phyloP scores from a whole-genome alignment of 108 stramenopile genomes.

The Skeletonema marinoi region DNA sequence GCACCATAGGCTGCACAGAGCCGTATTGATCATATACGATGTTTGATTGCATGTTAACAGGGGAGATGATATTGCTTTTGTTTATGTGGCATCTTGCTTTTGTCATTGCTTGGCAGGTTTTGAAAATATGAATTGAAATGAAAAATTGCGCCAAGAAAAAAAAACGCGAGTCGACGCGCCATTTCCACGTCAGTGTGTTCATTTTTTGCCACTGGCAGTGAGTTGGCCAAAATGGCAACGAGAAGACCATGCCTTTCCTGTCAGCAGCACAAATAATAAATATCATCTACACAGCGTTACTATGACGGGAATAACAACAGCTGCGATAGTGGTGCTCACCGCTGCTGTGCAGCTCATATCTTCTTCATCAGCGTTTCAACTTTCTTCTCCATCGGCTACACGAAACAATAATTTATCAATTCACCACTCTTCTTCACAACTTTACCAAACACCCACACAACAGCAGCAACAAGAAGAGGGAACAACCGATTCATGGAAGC shows the following conservation, averaged over 20 bases:
- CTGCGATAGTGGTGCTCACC: background rate
- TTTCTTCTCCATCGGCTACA: background rate
- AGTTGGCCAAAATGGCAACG: too few species aligned
- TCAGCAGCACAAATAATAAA: background rate
- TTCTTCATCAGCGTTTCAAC: background rate
- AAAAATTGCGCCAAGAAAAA: too few species aligned
- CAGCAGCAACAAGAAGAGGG: background rate
- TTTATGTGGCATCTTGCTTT: too few species aligned
- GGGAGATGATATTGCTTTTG: too few species aligned
- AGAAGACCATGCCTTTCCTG: too few species aligned
- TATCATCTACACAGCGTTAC: background rate
- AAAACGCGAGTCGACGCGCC: too few species aligned
- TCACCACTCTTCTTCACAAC: background rate
- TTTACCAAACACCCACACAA: background rate
- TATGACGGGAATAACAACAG: background rate
- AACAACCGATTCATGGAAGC: conserved; percentile 17
- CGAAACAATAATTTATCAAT: background rate
- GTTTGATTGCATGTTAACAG: background rate
- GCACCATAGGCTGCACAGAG: background rate
- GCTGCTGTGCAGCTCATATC: background rate
- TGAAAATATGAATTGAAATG: too few species aligned
- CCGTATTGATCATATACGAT: background rate
- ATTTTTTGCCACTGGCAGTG: too few species aligned
- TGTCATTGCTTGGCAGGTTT: too few species aligned
- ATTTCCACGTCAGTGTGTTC: too few species aligned